Evolutionary conservation across 2,329 filamentous ascomycete genomes (phyloP).

Genomic region (Trichoderma polysporum): DNA sequence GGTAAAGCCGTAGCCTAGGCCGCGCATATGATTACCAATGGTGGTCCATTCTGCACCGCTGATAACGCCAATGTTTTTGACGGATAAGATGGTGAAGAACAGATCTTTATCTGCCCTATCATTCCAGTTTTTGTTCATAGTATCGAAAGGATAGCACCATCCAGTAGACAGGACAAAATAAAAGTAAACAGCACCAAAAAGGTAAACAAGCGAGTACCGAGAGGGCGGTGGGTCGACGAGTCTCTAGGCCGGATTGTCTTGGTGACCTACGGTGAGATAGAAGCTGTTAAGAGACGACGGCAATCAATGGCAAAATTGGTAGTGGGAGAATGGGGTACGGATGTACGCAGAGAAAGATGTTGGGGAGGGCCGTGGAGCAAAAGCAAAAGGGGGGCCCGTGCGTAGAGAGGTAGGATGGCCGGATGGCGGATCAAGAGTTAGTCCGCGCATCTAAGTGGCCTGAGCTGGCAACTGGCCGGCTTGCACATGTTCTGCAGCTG

Average conservation of each 20-base stretch:
- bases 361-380: conserved; percentile 24
- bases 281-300: conserved; percentile 39
- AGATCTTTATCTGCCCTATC: conserved; percentile 62
- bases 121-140: conserved; percentile 60
- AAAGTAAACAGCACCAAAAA: background rate
- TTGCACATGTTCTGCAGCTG: background rate
- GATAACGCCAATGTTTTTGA: conserved; percentile 64
- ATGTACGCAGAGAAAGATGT: conserved; percentile 30
- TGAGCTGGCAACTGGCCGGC: background rate
- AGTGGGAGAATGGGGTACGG: conserved; percentile 36
- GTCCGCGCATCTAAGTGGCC: conserved; percentile 7
- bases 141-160: conserved; percentile 2
- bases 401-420: conserved; percentile 16
- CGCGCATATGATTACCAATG: conserved; percentile 61
- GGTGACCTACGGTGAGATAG: conserved; percentile 24
- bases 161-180: background rate
- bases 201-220: conserved; percentile 11
- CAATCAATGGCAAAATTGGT: conserved; percentile 43
- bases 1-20: conserved; percentile 60
- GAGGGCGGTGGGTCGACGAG: conserved; percentile 13
- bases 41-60: conserved; percentile 62
- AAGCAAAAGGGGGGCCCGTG: conserved; percentile 30
- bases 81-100: conserved; percentile 61
- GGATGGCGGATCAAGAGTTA: conserved; percentile 22
- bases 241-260: conserved; percentile 10